phyloP scores from a whole-genome alignment of 306 rosid genomes.

The Glycine tomentella region DNA sequence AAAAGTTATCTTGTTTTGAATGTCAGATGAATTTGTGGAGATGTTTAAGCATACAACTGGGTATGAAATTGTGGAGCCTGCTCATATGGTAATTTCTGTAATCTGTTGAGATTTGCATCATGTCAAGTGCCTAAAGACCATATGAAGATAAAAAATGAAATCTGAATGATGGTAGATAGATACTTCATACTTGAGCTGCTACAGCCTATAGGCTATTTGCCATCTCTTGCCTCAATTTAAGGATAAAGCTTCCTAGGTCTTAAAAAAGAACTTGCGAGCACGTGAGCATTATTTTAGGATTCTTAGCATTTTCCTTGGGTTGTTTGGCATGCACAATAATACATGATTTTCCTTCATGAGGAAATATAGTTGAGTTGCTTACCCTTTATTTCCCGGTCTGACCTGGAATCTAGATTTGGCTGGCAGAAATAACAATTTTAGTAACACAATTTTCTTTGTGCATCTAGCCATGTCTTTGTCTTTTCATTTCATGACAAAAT shows the following conservation, averaged over 20 bases:
- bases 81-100: constrained; percentile 79
- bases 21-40: constrained; percentile 83
- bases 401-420: constrained; percentile 23
- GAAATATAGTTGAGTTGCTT: neutral
- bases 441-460: neutral
- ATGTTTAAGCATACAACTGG: constrained; percentile 83
- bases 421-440: neutral
- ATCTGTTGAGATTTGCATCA: neutral
- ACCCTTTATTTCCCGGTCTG: neutral
- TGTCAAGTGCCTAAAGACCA: constrained; percentile 3
- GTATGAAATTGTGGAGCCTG: constrained; percentile 80
- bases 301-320: constrained; percentile 16
- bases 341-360: constrained; percentile 4
- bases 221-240: constrained; percentile 15
- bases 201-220: neutral
- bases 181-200: constrained; percentile 10
- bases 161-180: constrained; percentile 30
- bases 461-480: constrained; percentile 1
- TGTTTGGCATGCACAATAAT: constrained; percentile 16
- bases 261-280: neutral
- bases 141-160: constrained; percentile 19
- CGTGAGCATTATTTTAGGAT: constrained; percentile 17
- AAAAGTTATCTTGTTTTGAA: constrained; percentile 28
- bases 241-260: neutral
- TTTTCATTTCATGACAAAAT: constrained; percentile 28